phyloP scores from a whole-genome alignment of 2,329 filamentous ascomycete species.

The Pseudocercospora macadamiae region DNA sequence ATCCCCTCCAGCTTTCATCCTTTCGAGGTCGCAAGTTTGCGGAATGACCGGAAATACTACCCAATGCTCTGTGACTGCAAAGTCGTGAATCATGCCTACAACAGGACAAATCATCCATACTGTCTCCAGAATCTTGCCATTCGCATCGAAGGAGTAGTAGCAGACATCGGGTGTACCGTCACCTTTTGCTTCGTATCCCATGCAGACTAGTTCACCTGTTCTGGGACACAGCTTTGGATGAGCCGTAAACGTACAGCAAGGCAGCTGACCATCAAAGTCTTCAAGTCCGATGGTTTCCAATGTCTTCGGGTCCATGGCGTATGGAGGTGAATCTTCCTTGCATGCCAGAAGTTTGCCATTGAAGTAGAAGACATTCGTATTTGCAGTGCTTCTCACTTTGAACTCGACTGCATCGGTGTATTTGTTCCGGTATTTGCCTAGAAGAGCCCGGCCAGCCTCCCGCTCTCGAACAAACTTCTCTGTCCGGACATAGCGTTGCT shows the following conservation, averaged over 20 bases:
- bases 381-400: background rate
- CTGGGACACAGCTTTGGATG: background rate
- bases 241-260: background rate
- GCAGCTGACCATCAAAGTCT: background rate
- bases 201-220: background rate
- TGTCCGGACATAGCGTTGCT: background rate
- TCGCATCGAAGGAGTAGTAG: background rate
- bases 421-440: background rate
- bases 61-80: background rate
- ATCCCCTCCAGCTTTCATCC: background rate
- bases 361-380: background rate
- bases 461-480: background rate
- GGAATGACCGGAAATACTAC: background rate
- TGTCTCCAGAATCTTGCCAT: background rate
- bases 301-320: background rate
- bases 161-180: background rate
- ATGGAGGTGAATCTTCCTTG: background rate
- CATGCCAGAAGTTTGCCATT: background rate
- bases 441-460: background rate
- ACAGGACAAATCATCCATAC: background rate
- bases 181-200: background rate
- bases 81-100: background rate
- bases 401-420: conserved; percentile 1
- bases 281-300: background rate
- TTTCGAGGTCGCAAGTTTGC: background rate